These are phyloP conservation scores for Mrakia gelida DNA, from an alignment of 768 basidiomycete species.

Conservation along the genomic window DNA sequence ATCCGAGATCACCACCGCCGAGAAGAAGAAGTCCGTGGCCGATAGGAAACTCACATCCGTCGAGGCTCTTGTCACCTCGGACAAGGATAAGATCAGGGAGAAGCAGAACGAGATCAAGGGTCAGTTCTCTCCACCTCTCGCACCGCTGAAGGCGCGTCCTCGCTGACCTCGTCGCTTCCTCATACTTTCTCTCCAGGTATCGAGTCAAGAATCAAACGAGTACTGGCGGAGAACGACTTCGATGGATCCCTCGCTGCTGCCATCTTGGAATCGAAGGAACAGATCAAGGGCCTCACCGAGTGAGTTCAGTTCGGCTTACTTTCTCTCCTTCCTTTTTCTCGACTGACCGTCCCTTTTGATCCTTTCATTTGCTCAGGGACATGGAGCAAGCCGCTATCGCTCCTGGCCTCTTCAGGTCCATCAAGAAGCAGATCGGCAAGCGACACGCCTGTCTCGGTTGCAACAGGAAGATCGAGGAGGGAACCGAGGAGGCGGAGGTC, in stretches of 20 bases:
- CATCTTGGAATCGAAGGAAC: constrained; percentile 37
- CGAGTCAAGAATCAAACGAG: constrained; percentile 53
- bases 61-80: constrained; percentile 59
- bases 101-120: constrained; percentile 64
- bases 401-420: constrained; percentile 45
- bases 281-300: constrained; percentile 10
- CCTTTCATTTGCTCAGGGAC: background rate
- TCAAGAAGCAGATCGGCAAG: constrained; percentile 59
- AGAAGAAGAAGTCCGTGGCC: constrained; percentile 49
- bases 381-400: background rate
- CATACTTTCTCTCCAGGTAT: constrained; percentile 46
- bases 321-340: background rate
- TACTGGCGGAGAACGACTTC: constrained; percentile 36
- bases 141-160: background rate
- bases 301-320: background rate
- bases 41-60: constrained; percentile 60
- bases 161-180: background rate
- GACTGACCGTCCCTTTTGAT: background rate
- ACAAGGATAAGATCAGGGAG: constrained; percentile 58
- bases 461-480: constrained; percentile 59
- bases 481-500: constrained; percentile 55
- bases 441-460: constrained; percentile 73
- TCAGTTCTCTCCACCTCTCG: constrained; percentile 42
- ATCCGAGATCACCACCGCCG: constrained; percentile 53
- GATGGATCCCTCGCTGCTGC: constrained; percentile 41